phyloP scores from a whole-genome alignment of 2,329 filamentous ascomycete genomes.

The Gnomoniopsis smithogilvyi region DNA sequence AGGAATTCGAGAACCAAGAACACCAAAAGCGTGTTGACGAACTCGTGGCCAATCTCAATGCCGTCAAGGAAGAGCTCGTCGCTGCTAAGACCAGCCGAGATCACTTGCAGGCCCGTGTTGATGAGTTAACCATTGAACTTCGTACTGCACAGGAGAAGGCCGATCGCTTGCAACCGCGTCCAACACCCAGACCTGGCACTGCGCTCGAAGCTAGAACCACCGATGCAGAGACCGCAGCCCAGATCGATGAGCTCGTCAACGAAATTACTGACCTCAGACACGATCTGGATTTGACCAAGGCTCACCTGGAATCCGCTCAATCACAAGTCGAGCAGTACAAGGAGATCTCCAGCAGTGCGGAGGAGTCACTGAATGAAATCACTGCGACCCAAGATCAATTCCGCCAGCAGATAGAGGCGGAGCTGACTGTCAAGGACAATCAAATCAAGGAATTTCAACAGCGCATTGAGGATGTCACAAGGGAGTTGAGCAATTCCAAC shows the following conservation, averaged over 20 bases:
- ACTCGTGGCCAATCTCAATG: slow-evolving; percentile 73
- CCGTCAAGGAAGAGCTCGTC: slow-evolving; percentile 82
- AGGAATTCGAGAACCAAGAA: slow-evolving; percentile 88
- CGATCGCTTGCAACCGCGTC: slow-evolving; percentile 76
- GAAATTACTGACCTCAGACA: slow-evolving; percentile 85
- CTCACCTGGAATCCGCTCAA: slow-evolving; percentile 78
- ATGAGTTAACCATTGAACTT: slow-evolving; percentile 84
- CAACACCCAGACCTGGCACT: slow-evolving; percentile 57
- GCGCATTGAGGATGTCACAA: slow-evolving; percentile 77
- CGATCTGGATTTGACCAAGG: slow-evolving; percentile 76
- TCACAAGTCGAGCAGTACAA: slow-evolving; percentile 84
- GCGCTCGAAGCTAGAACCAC: slow-evolving; percentile 37
- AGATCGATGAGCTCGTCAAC: slow-evolving; percentile 75
- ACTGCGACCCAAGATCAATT: slow-evolving; percentile 82
- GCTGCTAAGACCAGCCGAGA: slow-evolving; percentile 84
- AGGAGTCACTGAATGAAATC: slow-evolving; percentile 80
- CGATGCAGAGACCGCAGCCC: slow-evolving; percentile 47
- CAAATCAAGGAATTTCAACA: slow-evolving; percentile 80
- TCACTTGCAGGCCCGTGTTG: slow-evolving; percentile 82
- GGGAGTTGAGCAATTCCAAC: slow-evolving; percentile 79
- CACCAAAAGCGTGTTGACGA: slow-evolving; percentile 91
- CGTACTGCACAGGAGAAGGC: slow-evolving; percentile 86
- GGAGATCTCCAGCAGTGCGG: slow-evolving; percentile 78
- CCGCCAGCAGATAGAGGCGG: slow-evolving; percentile 76
- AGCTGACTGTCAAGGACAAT: slow-evolving; percentile 73